Conservation (phyloP, 495 filamentous ascomycete genomes). For the Neurospora africana region DNA sequence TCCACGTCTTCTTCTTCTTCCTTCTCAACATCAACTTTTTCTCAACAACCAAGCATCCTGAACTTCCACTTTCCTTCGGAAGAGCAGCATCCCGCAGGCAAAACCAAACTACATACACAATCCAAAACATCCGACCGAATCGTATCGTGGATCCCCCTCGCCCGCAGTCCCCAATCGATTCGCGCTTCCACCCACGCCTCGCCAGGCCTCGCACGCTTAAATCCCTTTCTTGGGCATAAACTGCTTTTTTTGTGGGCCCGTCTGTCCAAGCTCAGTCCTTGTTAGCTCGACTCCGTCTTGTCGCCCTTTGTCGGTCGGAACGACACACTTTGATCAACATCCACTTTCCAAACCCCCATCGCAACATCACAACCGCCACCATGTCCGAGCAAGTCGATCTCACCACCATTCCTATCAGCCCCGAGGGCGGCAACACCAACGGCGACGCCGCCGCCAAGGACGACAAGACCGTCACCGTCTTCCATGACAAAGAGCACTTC, state of each 20-base stretch:
- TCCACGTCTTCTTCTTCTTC: neutral
- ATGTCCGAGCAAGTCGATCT: constrained; percentile 47
- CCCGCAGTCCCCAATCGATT: constrained; percentile 1
- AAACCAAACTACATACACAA: neutral
- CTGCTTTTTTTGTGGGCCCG: neutral
- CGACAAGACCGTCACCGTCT: constrained; percentile 61
- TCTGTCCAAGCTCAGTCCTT: neutral
- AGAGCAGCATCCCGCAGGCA: constrained; percentile 5
- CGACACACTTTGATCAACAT: neutral
- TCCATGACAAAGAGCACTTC: constrained; percentile 96
- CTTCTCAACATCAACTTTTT: neutral
- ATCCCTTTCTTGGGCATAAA: neutral
- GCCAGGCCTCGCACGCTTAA: neutral
- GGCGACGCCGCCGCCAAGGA: constrained; percentile 36
- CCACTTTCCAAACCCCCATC: neutral
- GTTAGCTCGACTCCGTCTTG: neutral
- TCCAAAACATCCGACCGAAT: neutral
- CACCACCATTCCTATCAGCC: constrained; percentile 64
- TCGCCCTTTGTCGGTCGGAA: neutral
- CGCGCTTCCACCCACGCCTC: constrained; percentile 1
- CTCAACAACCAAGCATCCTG: neutral
- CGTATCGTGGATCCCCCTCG: constrained; percentile 2
- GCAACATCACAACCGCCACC: constrained; percentile 13
- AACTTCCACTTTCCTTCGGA: constrained; percentile 10
- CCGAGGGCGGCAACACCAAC: constrained; percentile 39